Conservation (phyloP, 257 asterid species). For the Marsdenia floribunda region DNA sequence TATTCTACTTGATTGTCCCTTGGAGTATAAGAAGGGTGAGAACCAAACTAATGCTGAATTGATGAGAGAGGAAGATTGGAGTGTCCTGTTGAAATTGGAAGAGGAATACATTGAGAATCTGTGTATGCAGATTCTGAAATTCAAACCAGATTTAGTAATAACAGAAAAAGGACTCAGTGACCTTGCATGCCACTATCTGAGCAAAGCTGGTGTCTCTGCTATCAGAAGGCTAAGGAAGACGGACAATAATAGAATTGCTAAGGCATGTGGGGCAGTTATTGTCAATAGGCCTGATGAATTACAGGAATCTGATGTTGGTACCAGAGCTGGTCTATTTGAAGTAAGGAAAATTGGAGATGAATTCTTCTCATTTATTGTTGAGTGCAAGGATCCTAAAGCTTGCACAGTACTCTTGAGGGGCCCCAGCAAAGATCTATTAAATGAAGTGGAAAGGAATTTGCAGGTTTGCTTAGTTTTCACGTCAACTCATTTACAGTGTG, state of each 20-base stretch:
- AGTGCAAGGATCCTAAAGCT: slow-evolving; percentile 92
- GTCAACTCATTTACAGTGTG: background rate
- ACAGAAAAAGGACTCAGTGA: slow-evolving; percentile 94
- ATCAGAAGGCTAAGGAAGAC: slow-evolving; percentile 90
- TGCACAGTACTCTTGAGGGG: slow-evolving; percentile 93
- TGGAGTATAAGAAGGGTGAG: slow-evolving; percentile 98
- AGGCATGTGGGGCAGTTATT: slow-evolving; percentile 94
- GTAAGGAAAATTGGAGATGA: slow-evolving; percentile 94
- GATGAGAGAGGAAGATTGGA: slow-evolving; percentile 93
- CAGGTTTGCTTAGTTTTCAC: slow-evolving; percentile 50
- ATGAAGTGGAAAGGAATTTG: slow-evolving; percentile 95
- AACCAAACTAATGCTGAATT: slow-evolving; percentile 94
- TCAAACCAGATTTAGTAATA: slow-evolving; percentile 82
- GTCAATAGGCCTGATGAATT: slow-evolving; percentile 93
- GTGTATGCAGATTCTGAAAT: slow-evolving; percentile 66
- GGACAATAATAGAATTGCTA: slow-evolving; percentile 91
- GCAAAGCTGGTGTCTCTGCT: slow-evolving; percentile 96
- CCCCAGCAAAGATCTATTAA: slow-evolving; percentile 92
- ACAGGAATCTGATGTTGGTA: slow-evolving; percentile 95
- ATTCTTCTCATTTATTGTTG: slow-evolving; percentile 75
- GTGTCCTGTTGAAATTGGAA: slow-evolving; percentile 84
- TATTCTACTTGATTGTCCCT: slow-evolving; percentile 86
- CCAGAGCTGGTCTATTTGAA: slow-evolving; percentile 93
- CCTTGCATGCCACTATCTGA: slow-evolving; percentile 79
- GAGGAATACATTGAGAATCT: slow-evolving; percentile 85